Evolutionary conservation across 805 yeast genomes (phyloP), one percentile per base, ranked within the genome.

Genomic region (Starmerella vaccinii): DNA sequence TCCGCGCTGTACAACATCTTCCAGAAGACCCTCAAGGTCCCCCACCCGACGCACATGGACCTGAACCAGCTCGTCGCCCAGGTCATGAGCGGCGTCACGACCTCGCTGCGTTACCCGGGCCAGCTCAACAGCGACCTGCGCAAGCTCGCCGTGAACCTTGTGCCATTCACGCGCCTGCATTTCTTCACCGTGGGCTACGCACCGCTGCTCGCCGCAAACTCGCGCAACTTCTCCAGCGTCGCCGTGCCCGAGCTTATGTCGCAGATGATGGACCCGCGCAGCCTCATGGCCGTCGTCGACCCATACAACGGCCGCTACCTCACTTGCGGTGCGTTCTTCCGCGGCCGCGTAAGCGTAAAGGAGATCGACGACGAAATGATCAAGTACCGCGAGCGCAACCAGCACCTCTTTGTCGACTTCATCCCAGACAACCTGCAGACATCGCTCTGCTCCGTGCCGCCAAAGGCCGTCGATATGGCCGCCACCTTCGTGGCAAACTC

Each of bases 141-240:
- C 71, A 88, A 88, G 69, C 76, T 88, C 64, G 96, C 96, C 15
- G 96, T 88, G 53, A 88, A 88, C 71, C 75, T 88, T 70, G 95
- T 88, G 53, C 96, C 96, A 48, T 88, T 87, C 80, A 94, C 95
- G 66, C 81, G 96, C 70, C 78, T 88, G 65, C 96, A 88, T 71
- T 88, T 88, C 75, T 88, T 88, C 70, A 88, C 86, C 82, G 95
- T 86, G 52, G 95, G 95, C 55, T 87, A 84, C 68, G 95, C 96
- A 34, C 96, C 96, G 57, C 76, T 88, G 65, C 81, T 92, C 44
- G 78, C 95, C 8, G 73, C 81, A 59, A 84, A 84, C 50, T 77
- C 95, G 19, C 81, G 82, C 65, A 79, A 86, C 13, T 88, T 88
- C 74, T 80, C 90, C 70, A 78, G 88, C 30, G 75, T 84, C 62